These are phyloP conservation scores for Ziziphus jujuba DNA, from an alignment of 306 rosid genomes.

Conservation along the genomic window DNA sequence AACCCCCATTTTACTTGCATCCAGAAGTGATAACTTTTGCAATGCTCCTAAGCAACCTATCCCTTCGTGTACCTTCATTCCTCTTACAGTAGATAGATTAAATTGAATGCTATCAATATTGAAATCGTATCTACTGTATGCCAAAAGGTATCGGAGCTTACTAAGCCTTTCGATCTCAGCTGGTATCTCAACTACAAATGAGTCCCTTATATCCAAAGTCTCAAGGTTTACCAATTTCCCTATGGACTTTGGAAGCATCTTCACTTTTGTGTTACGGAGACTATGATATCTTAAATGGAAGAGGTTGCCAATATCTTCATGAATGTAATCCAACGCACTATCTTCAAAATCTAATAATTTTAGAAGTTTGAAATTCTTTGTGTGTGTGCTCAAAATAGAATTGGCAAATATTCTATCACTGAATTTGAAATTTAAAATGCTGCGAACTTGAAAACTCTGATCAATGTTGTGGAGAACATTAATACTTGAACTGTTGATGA, in stretches of 20 bases:
- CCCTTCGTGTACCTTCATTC: conserved; percentile 13
- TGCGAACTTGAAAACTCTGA: too few relatives aligned
- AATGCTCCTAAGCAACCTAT: conserved; percentile 7
- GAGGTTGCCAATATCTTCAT: not conserved
- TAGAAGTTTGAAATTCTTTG: not conserved
- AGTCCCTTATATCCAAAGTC: conserved; percentile 8
- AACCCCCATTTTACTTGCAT: conserved; percentile 15
- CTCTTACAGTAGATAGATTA: too few relatives aligned
- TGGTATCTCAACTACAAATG: not conserved
- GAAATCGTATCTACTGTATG: too few relatives aligned
- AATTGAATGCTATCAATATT: too few relatives aligned
- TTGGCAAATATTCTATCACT: too few relatives aligned
- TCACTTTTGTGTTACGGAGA: not conserved
- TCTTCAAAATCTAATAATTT: not conserved
- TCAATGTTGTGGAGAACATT: not conserved
- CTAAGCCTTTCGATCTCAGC: not conserved
- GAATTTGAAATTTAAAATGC: not conserved
- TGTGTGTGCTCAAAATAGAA: too few relatives aligned
- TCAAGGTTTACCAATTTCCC: not conserved
- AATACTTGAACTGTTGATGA: not conserved
- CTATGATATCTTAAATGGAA: not conserved
- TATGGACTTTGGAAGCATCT: not conserved
- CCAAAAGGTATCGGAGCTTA: not conserved
- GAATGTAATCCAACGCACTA: too few relatives aligned
- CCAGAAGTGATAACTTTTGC: conserved; percentile 22